Evolutionary conservation across 345 rosid genomes (phyloP), one percentile per base, ranked within the genome.

Genomic region (Theobroma cacao): DNA sequence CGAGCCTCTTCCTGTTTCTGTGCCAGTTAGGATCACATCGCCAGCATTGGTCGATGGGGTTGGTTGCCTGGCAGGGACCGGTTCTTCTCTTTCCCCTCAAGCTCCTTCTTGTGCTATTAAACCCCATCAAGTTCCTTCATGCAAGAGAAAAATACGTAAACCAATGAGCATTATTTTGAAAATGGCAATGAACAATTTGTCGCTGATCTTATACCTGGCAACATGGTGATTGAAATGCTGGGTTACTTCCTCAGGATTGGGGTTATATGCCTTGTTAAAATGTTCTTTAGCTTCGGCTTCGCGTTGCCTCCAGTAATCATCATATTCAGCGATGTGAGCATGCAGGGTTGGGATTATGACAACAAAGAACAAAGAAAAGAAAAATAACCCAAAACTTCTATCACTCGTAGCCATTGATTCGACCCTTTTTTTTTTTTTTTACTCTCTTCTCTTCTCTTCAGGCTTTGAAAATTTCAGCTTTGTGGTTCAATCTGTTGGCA

Each of bases 11-110:
- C 53, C 97, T 87, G 72, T 90, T 79, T 9, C 64, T 56, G 3
- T 84, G 88, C 98, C 98, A 95, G 17, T 90, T 79, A 2, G 78
- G 45, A 75, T 87, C 81, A 77, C 98, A 95, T 58, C 98, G 87
- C 98, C 95, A 95, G 68, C 98, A 93, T 74, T 87, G 78, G 76
- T 95, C 98, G 10, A 95, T 93, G 0, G 98, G 98, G 84, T 95
- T 95, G 30, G 91, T 84, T 48, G 94, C 95, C 52, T 52, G 9
- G 82, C 98, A 95, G 15, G 87, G 85, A 5, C 92, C 92, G 1
- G 2, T 30, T 22, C 4, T 41, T 78, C 38, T 75, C 61, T 24
- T 68, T 70, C 77, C 73, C 73, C 14, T 34, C 74, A 89, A 15
- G 12, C 13, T 59, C 76, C 98, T 87, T 63, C 97, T 91, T 0